A percentile compares a stretch with the other conserved stretches of the same genome.
phyloP scores from a whole-genome alignment of 2,329 filamentous ascomycete genomes.

The Trichoderma brevicompactum region DNA sequence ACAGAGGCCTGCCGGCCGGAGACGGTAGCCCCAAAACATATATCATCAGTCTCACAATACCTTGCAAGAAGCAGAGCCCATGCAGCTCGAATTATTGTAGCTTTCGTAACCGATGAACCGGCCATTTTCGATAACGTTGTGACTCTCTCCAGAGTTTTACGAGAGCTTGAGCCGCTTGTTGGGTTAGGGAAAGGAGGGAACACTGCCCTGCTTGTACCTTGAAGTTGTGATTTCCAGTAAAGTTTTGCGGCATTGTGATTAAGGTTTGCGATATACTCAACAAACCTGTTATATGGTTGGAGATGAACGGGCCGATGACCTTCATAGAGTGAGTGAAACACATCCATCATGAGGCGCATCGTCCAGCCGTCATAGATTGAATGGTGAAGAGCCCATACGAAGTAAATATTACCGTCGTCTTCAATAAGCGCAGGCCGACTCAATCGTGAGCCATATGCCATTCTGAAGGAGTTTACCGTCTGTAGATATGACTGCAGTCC shows the following conservation, averaged over 20 bases:
- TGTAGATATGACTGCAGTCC: not conserved
- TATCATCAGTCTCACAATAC: conserved; percentile 26
- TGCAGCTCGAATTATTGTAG: conserved; percentile 31
- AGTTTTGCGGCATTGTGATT: not conserved
- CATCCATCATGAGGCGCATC: conserved; percentile 30
- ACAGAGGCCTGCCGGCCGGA: conserved; percentile 31
- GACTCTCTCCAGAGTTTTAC: not conserved
- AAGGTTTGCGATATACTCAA: not conserved
- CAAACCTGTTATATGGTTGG: not conserved
- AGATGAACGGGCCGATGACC: not conserved
- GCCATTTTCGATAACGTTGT: not conserved
- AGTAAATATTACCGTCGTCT: not conserved
- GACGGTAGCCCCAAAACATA: conserved; percentile 34
- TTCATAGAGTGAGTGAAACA: conserved; percentile 21
- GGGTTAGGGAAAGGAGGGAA: not conserved
- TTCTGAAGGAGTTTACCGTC: not conserved
- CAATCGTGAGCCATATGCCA: conserved; percentile 3
- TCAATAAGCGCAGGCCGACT: not conserved
- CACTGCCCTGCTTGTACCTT: not conserved
- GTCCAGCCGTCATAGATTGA: conserved; percentile 40
- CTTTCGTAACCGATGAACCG: conserved; percentile 5
- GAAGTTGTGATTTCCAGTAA: not conserved
- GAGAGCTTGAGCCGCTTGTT: not conserved
- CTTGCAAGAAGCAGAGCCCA: conserved; percentile 34
- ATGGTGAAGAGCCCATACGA: conserved; percentile 37